A percentile compares a stretch with the other conserved stretches of the same genome.
Conservation (phyloP, 257 asterid species). For the Dorcoceras hygrometricum region DNA sequence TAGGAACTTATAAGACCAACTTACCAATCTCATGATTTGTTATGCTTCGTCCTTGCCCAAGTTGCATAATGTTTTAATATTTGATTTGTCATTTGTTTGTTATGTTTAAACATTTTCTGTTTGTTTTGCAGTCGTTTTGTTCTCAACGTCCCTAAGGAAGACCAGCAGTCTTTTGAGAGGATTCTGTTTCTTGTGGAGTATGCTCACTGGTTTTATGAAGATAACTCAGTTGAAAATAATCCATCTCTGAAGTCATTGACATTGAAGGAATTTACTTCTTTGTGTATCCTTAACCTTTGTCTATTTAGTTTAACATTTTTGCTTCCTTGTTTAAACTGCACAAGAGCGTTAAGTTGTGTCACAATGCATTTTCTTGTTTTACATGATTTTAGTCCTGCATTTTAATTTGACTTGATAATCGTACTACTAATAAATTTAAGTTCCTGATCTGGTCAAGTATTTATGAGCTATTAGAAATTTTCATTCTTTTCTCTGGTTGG, state of each 20-base stretch:
- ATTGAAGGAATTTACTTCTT: conserved; percentile 84
- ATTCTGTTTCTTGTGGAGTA: conserved; percentile 95
- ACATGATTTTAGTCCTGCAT: background rate
- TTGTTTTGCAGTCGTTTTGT: conserved; percentile 82
- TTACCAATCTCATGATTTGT: background rate
- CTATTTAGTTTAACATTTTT: conserved; percentile 12
- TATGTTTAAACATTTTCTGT: conserved; percentile 6
- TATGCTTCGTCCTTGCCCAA: background rate
- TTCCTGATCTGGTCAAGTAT: background rate
- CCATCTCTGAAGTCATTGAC: conserved; percentile 93
- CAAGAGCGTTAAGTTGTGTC: conserved; percentile 6
- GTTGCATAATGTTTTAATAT: conserved; percentile 5
- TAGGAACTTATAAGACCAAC: background rate
- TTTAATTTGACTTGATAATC: background rate
- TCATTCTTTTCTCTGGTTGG: conserved; percentile 1
- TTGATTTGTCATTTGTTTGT: conserved; percentile 4
- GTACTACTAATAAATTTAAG: background rate
- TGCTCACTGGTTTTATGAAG: conserved; percentile 98
- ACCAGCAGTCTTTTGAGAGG: conserved; percentile 95
- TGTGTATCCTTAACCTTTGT: conserved; percentile 64
- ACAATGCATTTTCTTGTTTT: background rate
- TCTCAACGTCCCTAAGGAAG: conserved; percentile 96
- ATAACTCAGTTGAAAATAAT: conserved; percentile 85
- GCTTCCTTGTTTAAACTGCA: background rate
- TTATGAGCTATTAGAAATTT: conserved; percentile 9